Evolutionary conservation across 805 yeast genomes (phyloP).

Genomic region (Yamadazyma scolyti): DNA sequence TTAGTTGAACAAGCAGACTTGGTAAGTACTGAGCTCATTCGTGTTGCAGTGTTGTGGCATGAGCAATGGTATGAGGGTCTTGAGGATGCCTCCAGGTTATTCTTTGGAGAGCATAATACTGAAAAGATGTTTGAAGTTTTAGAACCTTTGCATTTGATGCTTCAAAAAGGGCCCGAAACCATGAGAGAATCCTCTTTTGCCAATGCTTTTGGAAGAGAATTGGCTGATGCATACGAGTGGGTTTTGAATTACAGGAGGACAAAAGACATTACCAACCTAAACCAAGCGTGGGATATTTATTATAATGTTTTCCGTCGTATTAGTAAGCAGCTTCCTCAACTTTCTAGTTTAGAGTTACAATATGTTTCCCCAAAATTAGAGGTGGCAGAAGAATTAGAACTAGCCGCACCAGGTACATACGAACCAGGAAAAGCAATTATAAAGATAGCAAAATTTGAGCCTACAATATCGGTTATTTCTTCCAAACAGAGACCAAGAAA

Average conservation of each 20-base stretch:
- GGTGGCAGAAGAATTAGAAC: conserved; percentile 70
- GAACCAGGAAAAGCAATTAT: conserved; percentile 78
- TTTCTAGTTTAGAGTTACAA: conserved; percentile 82
- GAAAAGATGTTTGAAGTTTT: conserved; percentile 91
- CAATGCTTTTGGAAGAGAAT: conserved; percentile 89
- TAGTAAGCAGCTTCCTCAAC: conserved; percentile 81
- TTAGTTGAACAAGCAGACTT: conserved; percentile 90
- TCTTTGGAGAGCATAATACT: conserved; percentile 90
- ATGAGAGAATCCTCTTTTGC: conserved; percentile 89
- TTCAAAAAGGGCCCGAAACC: conserved; percentile 87
- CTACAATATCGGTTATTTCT: conserved; percentile 79
- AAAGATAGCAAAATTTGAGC: conserved; percentile 71
- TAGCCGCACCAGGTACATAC: conserved; percentile 94
- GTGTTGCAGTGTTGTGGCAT: conserved; percentile 96
- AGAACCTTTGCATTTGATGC: conserved; percentile 82
- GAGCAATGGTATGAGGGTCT: conserved; percentile 98
- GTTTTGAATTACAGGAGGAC: conserved; percentile 79
- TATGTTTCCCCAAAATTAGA: conserved; percentile 90
- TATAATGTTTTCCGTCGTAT: conserved; percentile 91
- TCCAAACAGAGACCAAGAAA: conserved; percentile 96
- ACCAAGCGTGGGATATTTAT: conserved; percentile 97
- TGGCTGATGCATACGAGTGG: conserved; percentile 93
- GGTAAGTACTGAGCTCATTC: conserved; percentile 88
- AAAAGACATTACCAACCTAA: conserved; percentile 80
- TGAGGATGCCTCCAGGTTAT: conserved; percentile 92